Evolutionary conservation across 352 stramenopile species (phyloP), one percentile per base, ranked within the genome.

Genomic region (Phytopythium litorale): DNA sequence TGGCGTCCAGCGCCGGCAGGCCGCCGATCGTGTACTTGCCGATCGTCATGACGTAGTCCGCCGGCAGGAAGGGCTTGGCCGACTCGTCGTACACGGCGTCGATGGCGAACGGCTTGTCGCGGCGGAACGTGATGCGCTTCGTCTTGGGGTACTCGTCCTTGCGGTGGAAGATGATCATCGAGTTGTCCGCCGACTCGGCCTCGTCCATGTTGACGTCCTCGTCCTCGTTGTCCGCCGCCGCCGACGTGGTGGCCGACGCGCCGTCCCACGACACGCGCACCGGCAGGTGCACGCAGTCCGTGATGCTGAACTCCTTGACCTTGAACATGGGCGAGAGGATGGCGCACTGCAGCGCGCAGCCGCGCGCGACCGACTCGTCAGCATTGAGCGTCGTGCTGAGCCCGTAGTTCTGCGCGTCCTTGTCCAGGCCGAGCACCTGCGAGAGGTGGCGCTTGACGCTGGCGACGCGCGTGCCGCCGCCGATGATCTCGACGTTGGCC

Each of bases 311-410:
- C 64, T 95, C 87, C 77, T 97, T 97, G 19, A 97, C 90, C 78
- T 99, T 99, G 75, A 99, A 99, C 58, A 98, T 84, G 45, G 97
- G 97, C 63, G 96, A 99, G 28, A 99, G 84, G 73, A 99, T 99
- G 46, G 98, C 98, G 74, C 93, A 99, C 76, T 99, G 96, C 53
- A 99, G 81, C 7, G 97, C 98, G 70, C 95, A 98, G 70, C 98
- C 98, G 57, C 97, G 87, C 32, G 96, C 93, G 4, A 99, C 96
- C 60, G 94, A 96, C 82, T 99, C 98, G 72, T 99, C 97, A 33
- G 97, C 97, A 82, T 99, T 99, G 78, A 99, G 90, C 42, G 98
- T 99, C 53, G 97, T 99, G 59, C 88, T 98, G n/a, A 99, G 79
- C 21, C 96, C 96, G 68, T 97, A 98, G 80, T 98, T 98, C 64